These are phyloP conservation scores for Nicotiana obtusifolia DNA, from an alignment of 257 asterid genomes.

Conservation along the genomic window DNA sequence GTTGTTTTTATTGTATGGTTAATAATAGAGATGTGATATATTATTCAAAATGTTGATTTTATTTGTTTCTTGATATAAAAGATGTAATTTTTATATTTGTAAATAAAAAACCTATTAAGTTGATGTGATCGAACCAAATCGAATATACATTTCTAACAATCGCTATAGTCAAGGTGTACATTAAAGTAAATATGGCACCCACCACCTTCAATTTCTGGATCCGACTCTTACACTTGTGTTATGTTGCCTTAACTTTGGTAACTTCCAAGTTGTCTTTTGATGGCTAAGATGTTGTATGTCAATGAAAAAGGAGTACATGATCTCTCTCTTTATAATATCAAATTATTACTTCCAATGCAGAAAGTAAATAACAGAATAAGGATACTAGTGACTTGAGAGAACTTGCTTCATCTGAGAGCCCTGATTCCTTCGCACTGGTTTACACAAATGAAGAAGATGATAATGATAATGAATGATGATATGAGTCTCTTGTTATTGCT, in stretches of 20 bases:
- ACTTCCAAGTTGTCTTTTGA: neutral
- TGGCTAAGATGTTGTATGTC: neutral
- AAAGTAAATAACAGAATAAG: constrained; percentile 77
- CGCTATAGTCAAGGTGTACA: too few relatives aligned
- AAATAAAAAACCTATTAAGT: too few relatives aligned
- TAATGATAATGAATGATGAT: constrained; percentile 2
- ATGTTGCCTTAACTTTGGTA: neutral
- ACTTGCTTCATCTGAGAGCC: constrained; percentile 98
- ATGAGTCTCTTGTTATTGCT: constrained; percentile 37
- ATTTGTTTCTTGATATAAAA: too few relatives aligned
- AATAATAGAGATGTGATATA: too few relatives aligned
- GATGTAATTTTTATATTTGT: too few relatives aligned
- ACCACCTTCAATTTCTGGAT: too few relatives aligned
- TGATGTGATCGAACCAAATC: too few relatives aligned
- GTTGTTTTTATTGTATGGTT: too few relatives aligned
- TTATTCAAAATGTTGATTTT: too few relatives aligned
- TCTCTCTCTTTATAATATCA: neutral
- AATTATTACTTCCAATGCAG: constrained; percentile 34
- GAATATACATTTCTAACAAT: too few relatives aligned
- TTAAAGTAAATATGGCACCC: too few relatives aligned
- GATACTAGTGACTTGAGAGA: constrained; percentile 87
- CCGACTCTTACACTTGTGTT: neutral
- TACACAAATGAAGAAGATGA: constrained; percentile 49
- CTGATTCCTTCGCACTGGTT: constrained; percentile 87
- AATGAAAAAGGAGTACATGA: neutral